Conservation (phyloP, 108 stramenopile genomes). For the Discostella pseudostelligera region DNA sequence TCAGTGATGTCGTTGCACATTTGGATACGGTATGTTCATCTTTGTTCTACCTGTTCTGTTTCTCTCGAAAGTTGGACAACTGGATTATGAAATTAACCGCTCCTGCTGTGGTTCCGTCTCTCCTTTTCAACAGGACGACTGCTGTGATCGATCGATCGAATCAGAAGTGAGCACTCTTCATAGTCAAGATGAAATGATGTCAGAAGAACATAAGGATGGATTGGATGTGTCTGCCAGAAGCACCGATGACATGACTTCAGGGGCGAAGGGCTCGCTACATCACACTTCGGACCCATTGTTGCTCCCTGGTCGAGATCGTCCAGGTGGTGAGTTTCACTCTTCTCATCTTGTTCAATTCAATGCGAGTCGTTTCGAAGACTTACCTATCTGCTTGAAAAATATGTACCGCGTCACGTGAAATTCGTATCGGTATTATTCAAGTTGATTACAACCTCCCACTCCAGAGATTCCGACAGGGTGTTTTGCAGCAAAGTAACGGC, state of each 20-base stretch:
- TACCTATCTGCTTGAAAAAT: no score
- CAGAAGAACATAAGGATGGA: slow-evolving; percentile 12
- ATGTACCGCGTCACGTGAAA: no score
- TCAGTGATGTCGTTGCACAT: slow-evolving; percentile 23
- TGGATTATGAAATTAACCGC: no score
- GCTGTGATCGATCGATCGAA: slow-evolving; percentile 16
- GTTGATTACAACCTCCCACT: neutral
- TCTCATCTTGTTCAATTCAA: no score
- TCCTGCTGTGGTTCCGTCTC: neutral
- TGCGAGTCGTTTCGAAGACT: no score
- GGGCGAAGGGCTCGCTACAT: neutral
- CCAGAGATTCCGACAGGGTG: neutral
- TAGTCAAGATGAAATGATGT: slow-evolving; percentile 17
- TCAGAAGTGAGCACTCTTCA: slow-evolving; percentile 16
- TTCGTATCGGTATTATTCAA: neutral
- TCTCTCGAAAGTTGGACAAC: neutral
- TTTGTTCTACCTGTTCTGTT: neutral
- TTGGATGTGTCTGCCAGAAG: slow-evolving; percentile 12
- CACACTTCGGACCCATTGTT: neutral
- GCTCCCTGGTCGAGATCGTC: neutral
- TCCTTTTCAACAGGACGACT: slow-evolving; percentile 8
- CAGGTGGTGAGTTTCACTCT: neutral
- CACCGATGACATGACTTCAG: slow-evolving; percentile 7
- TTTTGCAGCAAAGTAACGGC: neutral
- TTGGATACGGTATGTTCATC: slow-evolving; percentile 1